These are phyloP conservation scores for Tylopilus cervinicoccineus DNA, from an alignment of 768 basidiomycete species.

Conservation along the genomic window DNA sequence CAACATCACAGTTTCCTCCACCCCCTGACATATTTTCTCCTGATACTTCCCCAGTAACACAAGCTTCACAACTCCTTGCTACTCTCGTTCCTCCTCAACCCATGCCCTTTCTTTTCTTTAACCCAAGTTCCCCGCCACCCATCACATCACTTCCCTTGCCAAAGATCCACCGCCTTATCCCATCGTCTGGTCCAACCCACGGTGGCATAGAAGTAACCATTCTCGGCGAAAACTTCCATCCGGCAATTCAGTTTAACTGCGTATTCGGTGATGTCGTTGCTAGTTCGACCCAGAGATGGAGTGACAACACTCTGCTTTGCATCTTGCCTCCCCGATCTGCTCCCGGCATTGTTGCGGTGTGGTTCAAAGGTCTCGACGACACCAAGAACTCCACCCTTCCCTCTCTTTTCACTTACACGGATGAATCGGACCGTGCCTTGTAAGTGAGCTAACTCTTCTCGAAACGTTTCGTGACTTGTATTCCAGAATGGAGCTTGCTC, in stretches of 20 bases:
- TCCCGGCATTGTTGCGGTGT: slow-evolving; percentile 86
- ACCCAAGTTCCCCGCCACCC: slow-evolving; percentile 45
- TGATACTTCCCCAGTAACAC: slow-evolving; percentile 12
- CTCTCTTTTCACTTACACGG: slow-evolving; percentile 83
- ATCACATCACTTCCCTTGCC: slow-evolving; percentile 52
- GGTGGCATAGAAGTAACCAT: slow-evolving; percentile 95
- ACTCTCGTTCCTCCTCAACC: slow-evolving; percentile 34
- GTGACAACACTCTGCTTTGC: slow-evolving; percentile 90
- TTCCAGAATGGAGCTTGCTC: slow-evolving; percentile 86
- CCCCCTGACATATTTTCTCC: slow-evolving; percentile 19
- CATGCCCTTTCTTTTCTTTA: slow-evolving; percentile 62
- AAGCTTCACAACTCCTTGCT: slow-evolving; percentile 17
- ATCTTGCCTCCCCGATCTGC: slow-evolving; percentile 76
- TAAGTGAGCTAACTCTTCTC: slow-evolving; percentile 38
- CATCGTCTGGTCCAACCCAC: slow-evolving; percentile 77
- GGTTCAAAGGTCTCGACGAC: slow-evolving; percentile 75
- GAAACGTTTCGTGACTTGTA: slow-evolving; percentile 11
- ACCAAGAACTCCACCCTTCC: slow-evolving; percentile 50
- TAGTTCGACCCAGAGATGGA: slow-evolving; percentile 86
- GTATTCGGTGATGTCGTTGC: slow-evolving; percentile 83
- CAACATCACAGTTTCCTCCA: slow-evolving; percentile 16
- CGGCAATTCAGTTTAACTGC: slow-evolving; percentile 65
- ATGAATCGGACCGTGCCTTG: slow-evolving; percentile 87
- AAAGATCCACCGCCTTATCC: slow-evolving; percentile 82
- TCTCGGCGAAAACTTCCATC: slow-evolving; percentile 86